Evolutionary conservation across 495 filamentous ascomycete species (phyloP), one percentile per base, ranked within the genome.

Genomic region (Penicillium bovifimosum): DNA sequence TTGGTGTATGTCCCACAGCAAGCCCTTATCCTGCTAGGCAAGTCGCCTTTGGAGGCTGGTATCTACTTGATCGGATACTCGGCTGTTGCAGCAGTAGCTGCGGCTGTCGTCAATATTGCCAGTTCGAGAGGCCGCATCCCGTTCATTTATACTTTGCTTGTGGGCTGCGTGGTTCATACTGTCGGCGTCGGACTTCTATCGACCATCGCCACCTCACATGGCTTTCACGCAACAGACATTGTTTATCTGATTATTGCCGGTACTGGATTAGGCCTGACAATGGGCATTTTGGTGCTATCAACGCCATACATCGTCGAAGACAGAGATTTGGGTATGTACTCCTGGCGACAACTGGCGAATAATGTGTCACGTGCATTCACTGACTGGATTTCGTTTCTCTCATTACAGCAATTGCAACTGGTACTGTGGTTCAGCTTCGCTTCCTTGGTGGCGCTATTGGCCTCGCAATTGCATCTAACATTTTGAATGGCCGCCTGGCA

Each of bases 1-100:
- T 67, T 84, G 5, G 74, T 85, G 33, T 76, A 79, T 41, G 68
- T 87, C 7, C 81, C 84, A 5, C 76, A 84, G 50, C 75, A 80
- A 39, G 80, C 84, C 29, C 81, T 85, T 50, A 68, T 83, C 24
- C 75, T 84, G 13, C 74, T 80, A 42, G 67, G 62, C 8, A 52
- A 61, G 41, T 72, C 71, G n/a, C 62, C 71, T 17, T 53, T 71
- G 9, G 55, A 56, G n/a, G 59, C 84, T 0, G 85, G 83, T 13
- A 62, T 85, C 13, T 71, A 81, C 28, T 64, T 89, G 26, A 70
- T 86, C 5, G 80, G 80, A 2, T 73, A 76, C 67, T 17, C 65
- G 61, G 39, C 78, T 60, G 29, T 77, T 44, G 63, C 65, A 2
- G 59, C 80, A 3, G 60, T 82, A 17, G 78, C 78, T 5, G 78